Conservation (phyloP, 1,284 basidiomycete genomes). For the Puccinia polysora region DNA sequence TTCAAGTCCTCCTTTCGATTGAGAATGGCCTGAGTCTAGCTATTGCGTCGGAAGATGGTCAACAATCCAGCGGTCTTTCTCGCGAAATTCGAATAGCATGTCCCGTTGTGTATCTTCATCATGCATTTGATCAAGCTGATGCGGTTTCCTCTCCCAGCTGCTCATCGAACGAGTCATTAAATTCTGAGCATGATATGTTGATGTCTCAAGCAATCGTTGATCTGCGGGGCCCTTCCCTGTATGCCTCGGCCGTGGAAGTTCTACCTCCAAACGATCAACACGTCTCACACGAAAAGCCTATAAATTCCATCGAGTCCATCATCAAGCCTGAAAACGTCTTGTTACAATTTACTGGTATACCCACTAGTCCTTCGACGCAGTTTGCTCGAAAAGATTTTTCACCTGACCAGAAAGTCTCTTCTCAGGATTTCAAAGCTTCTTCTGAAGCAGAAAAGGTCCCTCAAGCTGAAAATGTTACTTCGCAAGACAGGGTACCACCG, state of each 20-base stretch:
- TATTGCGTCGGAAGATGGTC: neutral
- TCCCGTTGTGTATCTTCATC: conserved; percentile 30
- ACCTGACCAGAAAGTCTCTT: neutral
- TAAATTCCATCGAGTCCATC: neutral
- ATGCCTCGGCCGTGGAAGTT: neutral
- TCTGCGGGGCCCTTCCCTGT: conserved; percentile 50
- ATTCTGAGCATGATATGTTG: conserved; percentile 50
- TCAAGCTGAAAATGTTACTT: neutral
- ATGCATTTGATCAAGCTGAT: conserved; percentile 7
- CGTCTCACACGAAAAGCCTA: neutral
- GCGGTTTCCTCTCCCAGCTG: conserved; percentile 12
- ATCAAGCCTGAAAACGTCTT: conserved; percentile 13
- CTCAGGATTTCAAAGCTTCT: neutral
- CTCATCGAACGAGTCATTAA: conserved; percentile 45
- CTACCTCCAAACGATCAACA: neutral
- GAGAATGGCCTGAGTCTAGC: conserved; percentile 12
- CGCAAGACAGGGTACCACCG: neutral
- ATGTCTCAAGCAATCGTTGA: conserved; percentile 57
- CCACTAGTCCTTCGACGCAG: neutral
- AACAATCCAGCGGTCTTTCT: conserved; percentile 2
- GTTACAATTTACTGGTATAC: conserved; percentile 10
- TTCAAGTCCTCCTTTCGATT: conserved; percentile 18
- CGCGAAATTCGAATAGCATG: conserved; percentile 23
- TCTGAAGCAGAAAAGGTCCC: too few relatives aligned
- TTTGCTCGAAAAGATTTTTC: neutral